Conservation (phyloP, 176 grass and related monocot species). For the Echinochloa phyllopogon region DNA sequence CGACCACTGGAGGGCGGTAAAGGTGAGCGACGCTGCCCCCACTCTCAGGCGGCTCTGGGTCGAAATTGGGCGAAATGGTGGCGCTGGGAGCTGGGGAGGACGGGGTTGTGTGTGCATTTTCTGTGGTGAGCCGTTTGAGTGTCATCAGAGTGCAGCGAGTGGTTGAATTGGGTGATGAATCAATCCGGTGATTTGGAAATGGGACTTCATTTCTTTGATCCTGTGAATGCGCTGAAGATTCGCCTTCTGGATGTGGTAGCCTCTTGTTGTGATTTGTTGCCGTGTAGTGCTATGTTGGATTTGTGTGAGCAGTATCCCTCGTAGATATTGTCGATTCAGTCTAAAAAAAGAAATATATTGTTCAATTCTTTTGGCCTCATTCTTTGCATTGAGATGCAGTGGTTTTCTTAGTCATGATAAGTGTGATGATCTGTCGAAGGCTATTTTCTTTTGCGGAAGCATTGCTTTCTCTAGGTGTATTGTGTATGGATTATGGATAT, state of each 20-base stretch:
- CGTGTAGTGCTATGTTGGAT: background rate
- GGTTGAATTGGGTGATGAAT: background rate
- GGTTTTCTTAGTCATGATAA: background rate
- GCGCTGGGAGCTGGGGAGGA: background rate
- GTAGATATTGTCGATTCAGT: background rate
- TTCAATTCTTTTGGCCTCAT: background rate
- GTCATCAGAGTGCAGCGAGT: background rate
- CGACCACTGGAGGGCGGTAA: constrained; percentile 95
- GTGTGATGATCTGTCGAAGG: background rate
- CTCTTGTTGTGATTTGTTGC: background rate
- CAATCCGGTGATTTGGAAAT: background rate
- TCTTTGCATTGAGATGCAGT: background rate
- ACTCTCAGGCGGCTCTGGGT: background rate
- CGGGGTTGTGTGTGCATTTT: background rate
- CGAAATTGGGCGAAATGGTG: background rate
- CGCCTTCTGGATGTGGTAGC: background rate
- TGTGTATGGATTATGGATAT: background rate
- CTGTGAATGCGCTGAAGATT: background rate
- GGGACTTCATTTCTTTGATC: background rate
- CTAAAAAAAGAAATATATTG: too few species aligned
- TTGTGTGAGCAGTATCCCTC: background rate
- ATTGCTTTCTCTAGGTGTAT: background rate
- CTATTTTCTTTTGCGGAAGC: background rate
- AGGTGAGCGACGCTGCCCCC: constrained; percentile 37
- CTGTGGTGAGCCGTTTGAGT: too few species aligned